Evolutionary conservation across 2,329 filamentous ascomycete genomes (phyloP).

Genomic region (Simplicillium aogashimaense): DNA sequence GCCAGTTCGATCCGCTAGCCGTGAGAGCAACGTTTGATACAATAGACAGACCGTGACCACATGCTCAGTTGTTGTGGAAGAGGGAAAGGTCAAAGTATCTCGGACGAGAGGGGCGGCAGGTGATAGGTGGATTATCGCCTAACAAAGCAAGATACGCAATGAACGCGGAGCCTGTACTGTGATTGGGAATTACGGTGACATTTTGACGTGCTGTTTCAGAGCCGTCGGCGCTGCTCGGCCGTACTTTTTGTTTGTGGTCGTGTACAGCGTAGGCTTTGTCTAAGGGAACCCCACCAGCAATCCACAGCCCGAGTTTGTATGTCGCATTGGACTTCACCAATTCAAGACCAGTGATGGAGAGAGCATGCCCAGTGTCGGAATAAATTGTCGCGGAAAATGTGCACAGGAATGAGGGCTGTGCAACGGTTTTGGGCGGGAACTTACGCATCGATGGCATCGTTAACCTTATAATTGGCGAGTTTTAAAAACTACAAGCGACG

Average conservation of each 20-base stretch:
- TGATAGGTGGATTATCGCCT: neutral
- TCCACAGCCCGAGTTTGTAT: conserved; percentile 8
- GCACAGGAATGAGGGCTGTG: neutral
- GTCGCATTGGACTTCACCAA: conserved; percentile 1
- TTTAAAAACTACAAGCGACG: conserved; percentile 32
- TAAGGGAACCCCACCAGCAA: conserved; percentile 21
- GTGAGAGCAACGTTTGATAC: no score
- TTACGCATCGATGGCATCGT: conserved; percentile 48
- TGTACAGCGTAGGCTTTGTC: conserved; percentile 15
- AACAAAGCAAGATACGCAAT: neutral
- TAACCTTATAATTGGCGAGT: conserved; percentile 36
- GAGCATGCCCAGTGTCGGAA: neutral
- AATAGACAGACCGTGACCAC: no score
- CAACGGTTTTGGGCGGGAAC: conserved; percentile 18
- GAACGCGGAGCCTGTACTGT: neutral
- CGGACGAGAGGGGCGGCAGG: no score
- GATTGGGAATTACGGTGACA: neutral
- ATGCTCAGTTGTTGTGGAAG: conserved; percentile 2
- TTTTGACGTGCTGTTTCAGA: conserved; percentile 16
- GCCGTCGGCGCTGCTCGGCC: conserved; percentile 25
- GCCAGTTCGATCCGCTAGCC: no score
- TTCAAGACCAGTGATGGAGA: neutral
- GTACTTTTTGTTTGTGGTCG: conserved; percentile 21
- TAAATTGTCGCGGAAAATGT: neutral
- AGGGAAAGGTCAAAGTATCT: neutral